These are phyloP conservation scores for Aplosporella prunicola DNA, from an alignment of 2,329 filamentous ascomycete species.

Conservation along the genomic window DNA sequence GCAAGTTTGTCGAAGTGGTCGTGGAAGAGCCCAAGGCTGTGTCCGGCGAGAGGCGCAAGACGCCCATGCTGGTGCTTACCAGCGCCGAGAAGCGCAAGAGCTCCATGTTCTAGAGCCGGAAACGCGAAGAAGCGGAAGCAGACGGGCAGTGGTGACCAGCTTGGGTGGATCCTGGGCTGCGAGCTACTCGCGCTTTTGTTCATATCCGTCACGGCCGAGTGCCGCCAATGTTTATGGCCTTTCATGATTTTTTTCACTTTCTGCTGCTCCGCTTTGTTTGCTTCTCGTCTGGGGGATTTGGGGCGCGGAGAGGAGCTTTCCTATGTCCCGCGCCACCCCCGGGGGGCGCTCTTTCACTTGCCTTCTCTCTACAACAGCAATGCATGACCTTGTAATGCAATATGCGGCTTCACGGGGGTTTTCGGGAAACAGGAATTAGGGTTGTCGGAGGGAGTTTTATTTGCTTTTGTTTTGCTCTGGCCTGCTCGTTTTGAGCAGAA, in stretches of 20 bases:
- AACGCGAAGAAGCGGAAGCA: constrained; percentile 13
- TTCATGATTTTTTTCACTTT: constrained; percentile 25
- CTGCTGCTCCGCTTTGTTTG: constrained; percentile 18
- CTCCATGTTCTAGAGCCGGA: constrained; percentile 43
- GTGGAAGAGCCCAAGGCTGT: constrained; percentile 46
- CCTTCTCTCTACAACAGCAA: no score
- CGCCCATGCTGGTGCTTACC: constrained; percentile 77
- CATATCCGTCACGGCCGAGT: constrained; percentile 22
- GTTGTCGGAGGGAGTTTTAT: no score
- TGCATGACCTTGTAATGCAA: no score
- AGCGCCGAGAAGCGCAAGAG: constrained; percentile 86
- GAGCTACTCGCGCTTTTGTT: constrained; percentile 20
- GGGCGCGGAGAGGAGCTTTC: no score
- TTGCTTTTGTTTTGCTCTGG: no score
- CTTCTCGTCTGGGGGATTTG: no score
- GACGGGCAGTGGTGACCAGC: constrained; percentile 12
- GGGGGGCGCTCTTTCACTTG: no score
- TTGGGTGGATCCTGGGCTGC: constrained; percentile 14
- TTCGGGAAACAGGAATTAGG: no score
- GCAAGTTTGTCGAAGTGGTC: constrained; percentile 44
- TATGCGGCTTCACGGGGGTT: no score
- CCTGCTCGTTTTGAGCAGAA: no score
- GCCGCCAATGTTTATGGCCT: constrained; percentile 25
- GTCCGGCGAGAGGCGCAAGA: constrained; percentile 61
- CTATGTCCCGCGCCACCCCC: no score